Base-by-base conservation (phyloP, 495 filamentous ascomycete species). In the Paragyromitra xinjiangensis region DNA sequence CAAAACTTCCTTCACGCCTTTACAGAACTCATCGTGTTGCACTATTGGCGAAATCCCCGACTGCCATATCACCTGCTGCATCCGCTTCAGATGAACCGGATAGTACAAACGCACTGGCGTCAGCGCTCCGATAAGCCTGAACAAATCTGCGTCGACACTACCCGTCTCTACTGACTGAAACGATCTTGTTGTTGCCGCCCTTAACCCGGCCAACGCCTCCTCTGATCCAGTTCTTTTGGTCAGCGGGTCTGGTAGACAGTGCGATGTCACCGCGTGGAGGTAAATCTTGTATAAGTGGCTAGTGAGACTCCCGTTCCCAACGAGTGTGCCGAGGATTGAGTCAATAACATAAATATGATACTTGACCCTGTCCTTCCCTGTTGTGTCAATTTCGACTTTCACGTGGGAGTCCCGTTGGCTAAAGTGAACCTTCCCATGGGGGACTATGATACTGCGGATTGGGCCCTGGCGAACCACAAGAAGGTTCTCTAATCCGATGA, bases 151-250 rank as follows among this genome's bases (percentile, higher is more conserved):
- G 1, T 72, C 68, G 3, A 50, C 0, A 1, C 73, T 42, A 29
- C 26, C 26, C 5, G 37, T 84, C 50, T 61, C 71, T 0, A 91
- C 82, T 0, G 61, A 69, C 12, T 80, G 78, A 44, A 89, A 90
- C 1, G 89, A 91, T 44, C 82, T 71, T 0, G 88, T 74, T 0
- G 87, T 82, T 19, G 87, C 86, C 1, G 84, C 85, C 0, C 73
- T 69, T 9, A 92, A 83, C 14, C 88, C 86, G 0, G 75, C 64
- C 0, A 92, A 73, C 0, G 87, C 85, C 77, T 91, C 84, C 70
- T 92, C 90, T 0, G 89, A 91, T 0, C 91, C 91, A 0, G 89
- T 92, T 22, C 81, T 84, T 0, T 75, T 63, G 0, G 88, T 90
- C 0, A 92, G 77, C 0, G 85, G 84, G 69, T 93, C 91, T 0